A percentile compares a stretch with the other conserved stretches of the same genome.
These are phyloP conservation scores for Rhynchosporium agropyri DNA, from an alignment of 2,329 filamentous ascomycete genomes.

Conservation along the genomic window DNA sequence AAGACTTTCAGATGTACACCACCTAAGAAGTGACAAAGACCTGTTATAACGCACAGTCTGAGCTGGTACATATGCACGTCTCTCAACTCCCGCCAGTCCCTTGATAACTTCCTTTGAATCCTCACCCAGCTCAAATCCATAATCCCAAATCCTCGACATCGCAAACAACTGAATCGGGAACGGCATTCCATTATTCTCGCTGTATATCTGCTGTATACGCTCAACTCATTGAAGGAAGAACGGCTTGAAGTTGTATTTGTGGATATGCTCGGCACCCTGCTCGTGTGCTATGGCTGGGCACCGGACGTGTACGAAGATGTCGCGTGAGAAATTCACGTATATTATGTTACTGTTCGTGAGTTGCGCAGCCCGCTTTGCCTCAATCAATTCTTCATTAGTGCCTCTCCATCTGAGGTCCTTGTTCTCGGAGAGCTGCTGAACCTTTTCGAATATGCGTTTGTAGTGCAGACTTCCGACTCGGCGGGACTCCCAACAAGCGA, in stretches of 20 bases:
- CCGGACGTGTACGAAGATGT: neutral
- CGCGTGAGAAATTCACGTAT: neutral
- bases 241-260: slow-evolving; percentile 8
- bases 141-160: neutral
- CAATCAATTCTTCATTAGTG: neutral
- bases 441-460: neutral
- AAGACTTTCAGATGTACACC: neutral
- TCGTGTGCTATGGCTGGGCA: neutral
- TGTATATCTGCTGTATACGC: neutral
- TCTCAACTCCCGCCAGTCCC: neutral
- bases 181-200: neutral
- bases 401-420: neutral
- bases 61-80: neutral
- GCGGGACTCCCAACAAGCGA: neutral
- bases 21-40: neutral
- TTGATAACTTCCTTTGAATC: neutral
- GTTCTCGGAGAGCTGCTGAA: neutral
- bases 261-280: neutral
- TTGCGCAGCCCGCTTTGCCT: neutral
- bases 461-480: neutral
- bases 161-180: slow-evolving; percentile 1
- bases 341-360: neutral
- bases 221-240: neutral
- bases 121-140: neutral
- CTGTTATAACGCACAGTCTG: neutral